Evolutionary conservation across 2,329 filamentous ascomycete genomes (phyloP).

Genomic region (Neopestalotiopsis rosae): DNA sequence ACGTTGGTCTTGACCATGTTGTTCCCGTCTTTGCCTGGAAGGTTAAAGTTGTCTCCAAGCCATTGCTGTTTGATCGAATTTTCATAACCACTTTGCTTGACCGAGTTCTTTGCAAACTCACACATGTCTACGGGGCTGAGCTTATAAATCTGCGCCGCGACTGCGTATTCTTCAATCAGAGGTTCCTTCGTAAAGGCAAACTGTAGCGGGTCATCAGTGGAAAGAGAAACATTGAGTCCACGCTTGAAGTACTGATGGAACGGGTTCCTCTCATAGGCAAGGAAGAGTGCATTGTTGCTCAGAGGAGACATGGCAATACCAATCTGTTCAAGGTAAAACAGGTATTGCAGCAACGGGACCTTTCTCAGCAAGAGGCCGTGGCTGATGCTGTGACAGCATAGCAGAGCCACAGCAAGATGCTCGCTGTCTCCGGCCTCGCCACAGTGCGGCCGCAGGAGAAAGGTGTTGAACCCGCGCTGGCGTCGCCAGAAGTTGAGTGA

Average conservation of each 20-base stretch:
- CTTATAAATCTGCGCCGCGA: constrained; percentile 98
- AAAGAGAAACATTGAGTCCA: constrained; percentile 93
- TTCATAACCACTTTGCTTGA: constrained; percentile 94
- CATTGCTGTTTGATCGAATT: constrained; percentile 87
- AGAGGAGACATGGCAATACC: constrained; percentile 99
- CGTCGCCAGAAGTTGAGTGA: constrained; percentile 93
- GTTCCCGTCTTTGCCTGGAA: constrained; percentile 84
- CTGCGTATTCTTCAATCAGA: constrained; percentile 96
- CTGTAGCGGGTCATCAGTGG: constrained; percentile 94
- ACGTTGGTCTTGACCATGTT: constrained; percentile 96
- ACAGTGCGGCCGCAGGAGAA: constrained; percentile 90
- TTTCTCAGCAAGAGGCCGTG: constrained; percentile 93
- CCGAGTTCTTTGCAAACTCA: constrained; percentile 94
- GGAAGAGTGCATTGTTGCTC: constrained; percentile 95
- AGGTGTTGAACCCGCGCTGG: constrained; percentile 92
- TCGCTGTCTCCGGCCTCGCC: constrained; percentile 97
- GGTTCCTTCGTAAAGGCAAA: constrained; percentile 99
- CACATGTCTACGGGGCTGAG: constrained; percentile 98
- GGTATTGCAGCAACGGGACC: constrained; percentile 91
- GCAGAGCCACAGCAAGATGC: constrained; percentile 86
- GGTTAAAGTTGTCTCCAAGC: constrained; percentile 79
- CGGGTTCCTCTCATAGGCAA: constrained; percentile 96
- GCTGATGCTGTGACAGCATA: constrained; percentile 96
- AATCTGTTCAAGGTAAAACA: constrained; percentile 98
- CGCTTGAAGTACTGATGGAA: constrained; percentile 96